Percentiles rank a stretch among this genome's conserved stretches.
These are phyloP conservation scores for Acidomyces sp. DNA, from an alignment of 495 filamentous ascomycete genomes.

Conservation along the genomic window DNA sequence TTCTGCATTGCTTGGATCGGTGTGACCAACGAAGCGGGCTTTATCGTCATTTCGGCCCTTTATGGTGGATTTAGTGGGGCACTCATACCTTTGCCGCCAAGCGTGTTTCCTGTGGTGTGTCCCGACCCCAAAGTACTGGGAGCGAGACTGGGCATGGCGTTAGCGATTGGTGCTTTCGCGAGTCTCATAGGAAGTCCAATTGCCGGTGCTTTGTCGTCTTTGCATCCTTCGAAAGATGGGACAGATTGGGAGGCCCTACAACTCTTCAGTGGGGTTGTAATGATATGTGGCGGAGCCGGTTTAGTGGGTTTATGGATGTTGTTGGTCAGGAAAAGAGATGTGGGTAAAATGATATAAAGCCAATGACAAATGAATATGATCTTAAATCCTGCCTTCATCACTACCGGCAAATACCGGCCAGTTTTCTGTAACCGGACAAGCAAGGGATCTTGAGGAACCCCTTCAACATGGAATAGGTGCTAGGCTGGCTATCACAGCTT, in stretches of 20 bases:
- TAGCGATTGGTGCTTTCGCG: constrained; percentile 61
- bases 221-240: constrained; percentile 28
- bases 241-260: constrained; percentile 10
- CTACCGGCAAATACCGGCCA: no score
- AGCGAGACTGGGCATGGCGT: constrained; percentile 66
- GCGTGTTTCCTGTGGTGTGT: constrained; percentile 46
- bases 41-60: constrained; percentile 50
- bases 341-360: constrained; percentile 30
- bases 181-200: constrained; percentile 63
- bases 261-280: constrained; percentile 16
- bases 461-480: no score
- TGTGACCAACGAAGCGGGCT: constrained; percentile 34
- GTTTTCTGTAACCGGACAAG: no score
- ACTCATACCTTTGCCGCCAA: constrained; percentile 55
- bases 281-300: constrained; percentile 10
- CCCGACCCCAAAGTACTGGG: constrained; percentile 56
- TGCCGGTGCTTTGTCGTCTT: constrained; percentile 47
- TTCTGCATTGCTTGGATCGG: constrained; percentile 51
- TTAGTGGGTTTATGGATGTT: constrained; percentile 15
- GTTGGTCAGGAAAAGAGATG: constrained; percentile 10
- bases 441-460: no score
- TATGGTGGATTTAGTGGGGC: constrained; percentile 51
- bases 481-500: no score
- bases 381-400: no score
- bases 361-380: no score